A percentile compares a stretch with the other conserved stretches of the same genome.
Conservation (phyloP, 768 basidiomycete genomes). For the Lactarius vividus region DNA sequence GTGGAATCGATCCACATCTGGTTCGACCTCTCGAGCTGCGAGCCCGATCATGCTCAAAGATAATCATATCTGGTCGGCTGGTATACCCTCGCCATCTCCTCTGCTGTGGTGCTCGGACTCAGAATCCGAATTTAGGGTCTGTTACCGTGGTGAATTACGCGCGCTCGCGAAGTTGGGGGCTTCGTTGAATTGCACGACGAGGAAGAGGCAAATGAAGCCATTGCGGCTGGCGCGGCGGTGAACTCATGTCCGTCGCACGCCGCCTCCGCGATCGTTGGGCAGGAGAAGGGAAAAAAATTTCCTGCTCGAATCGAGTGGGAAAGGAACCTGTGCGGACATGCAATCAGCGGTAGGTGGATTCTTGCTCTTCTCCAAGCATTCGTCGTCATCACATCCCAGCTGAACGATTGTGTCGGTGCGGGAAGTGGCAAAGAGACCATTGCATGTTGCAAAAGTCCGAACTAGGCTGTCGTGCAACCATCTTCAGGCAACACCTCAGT, state of each 20-base stretch:
- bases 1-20: slow-evolving; percentile 93
- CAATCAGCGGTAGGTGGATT: slow-evolving; percentile 67
- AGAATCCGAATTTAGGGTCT: slow-evolving; percentile 61
- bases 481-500: no score
- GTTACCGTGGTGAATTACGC: slow-evolving; percentile 83
- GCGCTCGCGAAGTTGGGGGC: slow-evolving; percentile 86
- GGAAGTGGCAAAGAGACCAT: no score
- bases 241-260: slow-evolving; percentile 64
- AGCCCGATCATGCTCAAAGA: slow-evolving; percentile 99
- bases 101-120: neutral
- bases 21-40: slow-evolving; percentile 93
- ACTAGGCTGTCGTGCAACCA: no score
- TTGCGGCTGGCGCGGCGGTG: slow-evolving; percentile 83
- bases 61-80: slow-evolving; percentile 98
- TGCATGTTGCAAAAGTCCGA: no score
- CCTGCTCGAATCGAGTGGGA: slow-evolving; percentile 91
- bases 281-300: slow-evolving; percentile 72
- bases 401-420: neutral
- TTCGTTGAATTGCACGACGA: slow-evolving; percentile 92
- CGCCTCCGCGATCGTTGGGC: slow-evolving; percentile 76
- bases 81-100: slow-evolving; percentile 40
- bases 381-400: neutral
- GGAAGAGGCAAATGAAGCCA: slow-evolving; percentile 92
- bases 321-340: slow-evolving; percentile 71
- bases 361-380: neutral